Evolutionary conservation across 495 filamentous ascomycete genomes (phyloP).

Genomic region (Aspergillus saccharolyticus): DNA sequence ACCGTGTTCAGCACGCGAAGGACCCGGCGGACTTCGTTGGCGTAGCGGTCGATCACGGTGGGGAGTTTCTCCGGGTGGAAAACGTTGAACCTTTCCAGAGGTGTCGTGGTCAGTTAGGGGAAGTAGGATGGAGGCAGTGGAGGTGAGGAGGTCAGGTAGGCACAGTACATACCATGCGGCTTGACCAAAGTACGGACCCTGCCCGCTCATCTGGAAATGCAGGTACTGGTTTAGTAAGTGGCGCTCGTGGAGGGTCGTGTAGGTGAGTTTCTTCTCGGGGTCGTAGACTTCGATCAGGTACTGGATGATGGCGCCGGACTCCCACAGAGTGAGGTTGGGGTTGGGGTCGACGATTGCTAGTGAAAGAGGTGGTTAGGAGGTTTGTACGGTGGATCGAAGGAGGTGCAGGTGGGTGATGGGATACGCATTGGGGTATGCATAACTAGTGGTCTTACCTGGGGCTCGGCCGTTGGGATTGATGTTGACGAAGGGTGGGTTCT

Average conservation of each 20-base stretch:
- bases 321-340: constrained; percentile 4
- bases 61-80: constrained; percentile 43
- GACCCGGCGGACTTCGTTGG: constrained; percentile 43
- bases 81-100: constrained; percentile 37
- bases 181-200: constrained; percentile 10
- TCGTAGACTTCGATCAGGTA: constrained; percentile 38
- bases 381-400: background rate
- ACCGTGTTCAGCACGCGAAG: constrained; percentile 38
- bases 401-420: background rate
- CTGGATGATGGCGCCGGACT: constrained; percentile 29
- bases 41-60: constrained; percentile 43
- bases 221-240: constrained; percentile 31
- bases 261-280: constrained; percentile 26
- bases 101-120: constrained; percentile 11
- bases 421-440: background rate
- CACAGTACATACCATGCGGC: constrained; percentile 4
- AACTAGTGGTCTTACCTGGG: background rate
- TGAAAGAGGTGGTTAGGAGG: background rate
- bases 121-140: constrained; percentile 35
- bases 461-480: constrained; percentile 11
- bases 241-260: constrained; percentile 22
- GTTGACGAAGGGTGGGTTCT: constrained; percentile 8
- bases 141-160: background rate
- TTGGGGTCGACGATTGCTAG: constrained; percentile 12
- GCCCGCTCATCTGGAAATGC: constrained; percentile 32